phyloP scores from a whole-genome alignment of 192 early-diverging fungal species.

The Kappamyces sp. region DNA sequence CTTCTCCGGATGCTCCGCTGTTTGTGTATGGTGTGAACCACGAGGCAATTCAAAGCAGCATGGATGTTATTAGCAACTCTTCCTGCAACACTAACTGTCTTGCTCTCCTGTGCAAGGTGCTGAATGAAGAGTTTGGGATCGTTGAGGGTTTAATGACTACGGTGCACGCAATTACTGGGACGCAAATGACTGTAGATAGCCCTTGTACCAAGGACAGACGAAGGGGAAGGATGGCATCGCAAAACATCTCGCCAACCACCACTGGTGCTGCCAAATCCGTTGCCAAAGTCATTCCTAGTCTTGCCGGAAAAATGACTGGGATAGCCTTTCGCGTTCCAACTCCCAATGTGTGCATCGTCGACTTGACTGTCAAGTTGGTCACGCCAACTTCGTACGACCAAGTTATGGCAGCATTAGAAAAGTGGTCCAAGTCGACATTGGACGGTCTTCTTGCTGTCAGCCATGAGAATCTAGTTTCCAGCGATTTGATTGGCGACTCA shows the following conservation, averaged over 20 bases:
- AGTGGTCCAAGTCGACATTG: slow-evolving; percentile 65
- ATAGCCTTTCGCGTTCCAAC: slow-evolving; percentile 96
- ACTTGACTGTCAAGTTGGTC: slow-evolving; percentile 84
- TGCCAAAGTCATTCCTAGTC: slow-evolving; percentile 88
- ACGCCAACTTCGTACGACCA: slow-evolving; percentile 85
- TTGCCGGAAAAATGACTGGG: slow-evolving; percentile 87
- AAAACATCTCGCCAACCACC: slow-evolving; percentile 95
- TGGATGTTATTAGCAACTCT: slow-evolving; percentile 90
- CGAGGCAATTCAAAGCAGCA: slow-evolving; percentile 73
- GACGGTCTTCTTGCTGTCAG: slow-evolving; percentile 91
- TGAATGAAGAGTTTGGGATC: slow-evolving; percentile 93
- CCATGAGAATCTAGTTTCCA: slow-evolving; percentile 89
- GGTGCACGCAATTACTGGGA: slow-evolving; percentile 94
- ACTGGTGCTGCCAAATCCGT: slow-evolving; percentile 99
- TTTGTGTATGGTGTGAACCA: slow-evolving; percentile 92
- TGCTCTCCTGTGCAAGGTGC: slow-evolving; percentile 91
- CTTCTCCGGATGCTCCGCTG: slow-evolving; percentile 92
- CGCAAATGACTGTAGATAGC: slow-evolving; percentile 98
- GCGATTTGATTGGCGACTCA: slow-evolving; percentile 86
- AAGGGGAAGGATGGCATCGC: slow-evolving; percentile 86
- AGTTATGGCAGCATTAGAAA: slow-evolving; percentile 81
- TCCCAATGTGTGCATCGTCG: slow-evolving; percentile 93
- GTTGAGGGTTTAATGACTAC: slow-evolving; percentile 97
- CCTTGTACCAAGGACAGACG: slow-evolving; percentile 96
- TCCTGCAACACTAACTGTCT: slow-evolving; percentile 99